These are phyloP conservation scores for Botrytis deweyae DNA, from an alignment of 2,329 filamentous ascomycete species.

Conservation along the genomic window DNA sequence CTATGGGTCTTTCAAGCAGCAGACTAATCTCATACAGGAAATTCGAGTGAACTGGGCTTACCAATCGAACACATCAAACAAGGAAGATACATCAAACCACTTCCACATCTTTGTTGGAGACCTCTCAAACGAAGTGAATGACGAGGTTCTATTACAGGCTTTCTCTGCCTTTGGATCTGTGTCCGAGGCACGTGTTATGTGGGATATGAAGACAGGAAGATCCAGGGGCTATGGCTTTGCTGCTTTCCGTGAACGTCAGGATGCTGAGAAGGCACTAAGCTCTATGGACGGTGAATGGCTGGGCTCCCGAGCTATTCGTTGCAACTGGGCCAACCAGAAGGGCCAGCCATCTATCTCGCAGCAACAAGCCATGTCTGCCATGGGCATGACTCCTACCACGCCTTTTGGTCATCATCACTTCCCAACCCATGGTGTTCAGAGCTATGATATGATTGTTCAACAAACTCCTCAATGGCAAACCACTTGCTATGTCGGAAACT, in stretches of 20 bases:
- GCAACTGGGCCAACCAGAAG: constrained; percentile 99
- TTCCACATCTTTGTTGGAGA: constrained; percentile 99
- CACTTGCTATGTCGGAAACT: constrained; percentile 94
- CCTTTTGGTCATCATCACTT: constrained; percentile 97
- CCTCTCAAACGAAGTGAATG: constrained; percentile 97
- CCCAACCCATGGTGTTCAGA: constrained; percentile 92
- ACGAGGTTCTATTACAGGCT: constrained; percentile 88
- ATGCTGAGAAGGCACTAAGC: constrained; percentile 93
- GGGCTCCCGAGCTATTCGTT: constrained; percentile 94
- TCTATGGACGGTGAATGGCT: constrained; percentile 99
- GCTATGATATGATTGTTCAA: constrained; percentile 93
- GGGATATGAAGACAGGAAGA: constrained; percentile 99
- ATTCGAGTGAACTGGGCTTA: constrained; percentile 99
- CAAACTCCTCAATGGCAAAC: constrained; percentile 99
- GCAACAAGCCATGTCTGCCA: constrained; percentile 93
- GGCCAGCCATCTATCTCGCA: constrained; percentile 98
- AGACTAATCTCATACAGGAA: constrained; percentile 58
- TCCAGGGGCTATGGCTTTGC: constrained; percentile 98
- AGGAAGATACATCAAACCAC: constrained; percentile 96
- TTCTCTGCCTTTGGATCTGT: constrained; percentile 96
- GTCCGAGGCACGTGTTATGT: constrained; percentile 98
- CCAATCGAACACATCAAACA: constrained; percentile 89
- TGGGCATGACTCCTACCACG: constrained; percentile 97
- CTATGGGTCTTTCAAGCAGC: background rate
- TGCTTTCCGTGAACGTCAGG: constrained; percentile 88